A percentile compares a stretch with the other conserved stretches of the same genome.
Conservation (phyloP, 176 grass and related monocot species). For the Aegilops sharonensis region DNA sequence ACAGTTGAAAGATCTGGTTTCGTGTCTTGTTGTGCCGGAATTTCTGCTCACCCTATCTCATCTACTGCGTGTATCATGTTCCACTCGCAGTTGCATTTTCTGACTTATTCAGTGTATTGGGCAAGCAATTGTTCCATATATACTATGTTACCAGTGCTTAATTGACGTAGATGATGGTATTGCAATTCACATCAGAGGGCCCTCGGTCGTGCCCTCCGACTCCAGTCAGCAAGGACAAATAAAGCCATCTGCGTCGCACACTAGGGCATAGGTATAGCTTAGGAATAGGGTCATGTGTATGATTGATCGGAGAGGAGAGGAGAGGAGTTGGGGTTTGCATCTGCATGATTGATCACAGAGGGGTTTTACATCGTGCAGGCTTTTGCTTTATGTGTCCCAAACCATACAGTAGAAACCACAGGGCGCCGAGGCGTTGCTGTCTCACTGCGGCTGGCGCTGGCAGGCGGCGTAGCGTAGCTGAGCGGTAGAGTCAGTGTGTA, state of each 20-base stretch:
- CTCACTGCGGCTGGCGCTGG: neutral
- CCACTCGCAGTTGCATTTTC: neutral
- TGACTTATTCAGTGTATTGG: neutral
- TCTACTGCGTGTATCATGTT: neutral
- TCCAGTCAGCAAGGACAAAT: conserved; percentile 15
- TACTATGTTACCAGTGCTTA: neutral
- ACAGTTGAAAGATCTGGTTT: neutral
- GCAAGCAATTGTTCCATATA: neutral
- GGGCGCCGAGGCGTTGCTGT: conserved; percentile 5
- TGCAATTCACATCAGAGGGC: conserved; percentile 20
- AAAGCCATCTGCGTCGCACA: neutral
- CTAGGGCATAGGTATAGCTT: neutral
- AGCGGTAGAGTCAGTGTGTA: neutral
- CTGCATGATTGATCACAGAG: conserved; percentile 17
- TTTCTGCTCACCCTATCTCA: neutral
- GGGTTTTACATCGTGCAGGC: conserved; percentile 13
- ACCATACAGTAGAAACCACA: neutral
- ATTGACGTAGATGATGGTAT: neutral
- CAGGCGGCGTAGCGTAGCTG: neutral
- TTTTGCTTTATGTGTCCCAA: conserved; percentile 40
- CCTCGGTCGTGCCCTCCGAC: neutral
- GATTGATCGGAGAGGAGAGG: neutral
- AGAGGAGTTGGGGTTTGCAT: neutral
- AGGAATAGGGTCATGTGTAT: neutral
- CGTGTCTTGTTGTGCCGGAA: neutral